A percentile compares a stretch with the other conserved stretches of the same genome.
These are phyloP conservation scores for Paraconiothyrium brasiliense DNA, from an alignment of 2,329 filamentous ascomycete genomes.

Conservation along the genomic window DNA sequence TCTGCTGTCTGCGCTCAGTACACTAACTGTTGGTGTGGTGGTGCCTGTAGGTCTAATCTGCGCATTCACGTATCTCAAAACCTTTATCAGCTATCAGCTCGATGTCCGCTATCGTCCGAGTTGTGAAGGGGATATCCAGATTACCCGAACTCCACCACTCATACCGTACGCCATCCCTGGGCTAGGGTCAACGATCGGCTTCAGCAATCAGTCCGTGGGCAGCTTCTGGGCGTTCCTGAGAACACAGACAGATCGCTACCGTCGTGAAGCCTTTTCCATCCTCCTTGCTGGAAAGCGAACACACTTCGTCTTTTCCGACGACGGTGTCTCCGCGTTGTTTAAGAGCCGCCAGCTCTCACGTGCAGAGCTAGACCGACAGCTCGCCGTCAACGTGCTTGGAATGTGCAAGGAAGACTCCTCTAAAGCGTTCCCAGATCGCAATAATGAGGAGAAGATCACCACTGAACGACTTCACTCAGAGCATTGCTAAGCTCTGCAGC, in stretches of 20 bases:
- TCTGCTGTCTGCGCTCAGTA: background rate
- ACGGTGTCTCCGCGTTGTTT: background rate
- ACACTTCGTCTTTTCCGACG: constrained; percentile 3
- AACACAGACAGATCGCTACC: background rate
- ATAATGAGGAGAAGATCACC: background rate
- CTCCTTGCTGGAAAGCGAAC: constrained; percentile 4
- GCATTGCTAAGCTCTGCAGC: constrained; percentile 6
- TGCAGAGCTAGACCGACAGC: constrained; percentile 4
- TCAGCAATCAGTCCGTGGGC: constrained; percentile 6
- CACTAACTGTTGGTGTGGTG: background rate
- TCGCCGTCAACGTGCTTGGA: constrained; percentile 7
- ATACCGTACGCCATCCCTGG: constrained; percentile 2
- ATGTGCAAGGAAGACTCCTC: constrained; percentile 3
- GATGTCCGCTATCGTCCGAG: background rate
- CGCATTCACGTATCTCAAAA: constrained; percentile 5
- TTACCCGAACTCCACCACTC: background rate
- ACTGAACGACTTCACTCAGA: constrained; percentile 7
- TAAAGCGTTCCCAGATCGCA: constrained; percentile 4
- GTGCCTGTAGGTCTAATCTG: background rate
- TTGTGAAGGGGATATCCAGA: background rate
- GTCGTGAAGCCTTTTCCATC: constrained; percentile 5
- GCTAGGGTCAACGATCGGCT: constrained; percentile 5
- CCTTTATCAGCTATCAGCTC: background rate
- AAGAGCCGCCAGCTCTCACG: background rate
- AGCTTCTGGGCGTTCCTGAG: constrained; percentile 1